Base-by-base conservation (phyloP, 78 protist species). In the slime mould (Dictyostelium discoideum) region DNA sequence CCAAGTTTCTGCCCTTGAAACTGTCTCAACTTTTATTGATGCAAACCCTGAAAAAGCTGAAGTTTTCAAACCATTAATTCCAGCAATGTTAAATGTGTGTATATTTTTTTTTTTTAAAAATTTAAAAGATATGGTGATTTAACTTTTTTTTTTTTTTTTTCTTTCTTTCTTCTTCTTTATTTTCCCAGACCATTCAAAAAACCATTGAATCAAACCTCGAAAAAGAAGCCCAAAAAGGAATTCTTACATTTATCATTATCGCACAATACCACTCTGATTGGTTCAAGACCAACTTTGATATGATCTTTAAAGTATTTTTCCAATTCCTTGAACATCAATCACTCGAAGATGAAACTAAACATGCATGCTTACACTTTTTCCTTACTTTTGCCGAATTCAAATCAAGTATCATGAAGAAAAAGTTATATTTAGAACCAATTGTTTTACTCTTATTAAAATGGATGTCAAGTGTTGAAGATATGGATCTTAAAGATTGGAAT, bases 331-430 rank as follows among this genome's bases (percentile, higher is more conserved):
- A n/a, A 14, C 63, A 87, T 14, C 72, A 81, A 32, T 24, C 44
- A 26, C 73, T 80, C 67, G 97, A 95, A 77, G 94, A 87, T 16
- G 97, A 95, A 57, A 89, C 94, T 22, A 89, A 83, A 85, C 97
- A 95, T 60, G 42, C 63, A n/a, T 79, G 57, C 18, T 37, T 89
- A 39, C 97, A 97, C 37, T 82, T 97, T 74, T 85, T 97, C 65
- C 48, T 92, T 50, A 74, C 95, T 9, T 9, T 92, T 26, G 90
- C 92, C 67, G 96, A 97, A 72, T 60, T 37, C 20, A 90, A 40
- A 69, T 76, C 92, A 80, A 86, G 63, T 32, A 14, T 42, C n/a
- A 54, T 67, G 85, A 92, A 78, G 50, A 80, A 82, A 9, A 60
- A 24, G 14, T 3, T 18, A 0, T 89, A 93, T 65, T 60, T 86